Evolutionary conservation across 192 early-diverging fungal genomes (phyloP), one percentile per base, ranked within the genome.

Genomic region (Chytriomyces sp.): DNA sequence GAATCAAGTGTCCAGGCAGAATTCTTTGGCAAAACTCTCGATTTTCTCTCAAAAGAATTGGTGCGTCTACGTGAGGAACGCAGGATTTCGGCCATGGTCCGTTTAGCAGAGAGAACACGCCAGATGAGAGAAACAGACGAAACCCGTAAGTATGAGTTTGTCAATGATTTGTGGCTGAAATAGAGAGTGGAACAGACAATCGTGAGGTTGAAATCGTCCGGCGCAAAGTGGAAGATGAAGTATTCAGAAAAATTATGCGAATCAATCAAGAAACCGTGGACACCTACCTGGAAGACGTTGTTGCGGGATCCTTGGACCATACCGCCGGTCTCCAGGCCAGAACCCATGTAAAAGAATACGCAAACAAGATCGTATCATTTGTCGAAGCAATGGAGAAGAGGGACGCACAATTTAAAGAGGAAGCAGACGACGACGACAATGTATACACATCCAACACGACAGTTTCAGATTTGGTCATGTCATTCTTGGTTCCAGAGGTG

Each of bases 241-340:
- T 86, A 25, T 88, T 86, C 56, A 73, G 84, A 25, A 82, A 86
- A 59, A 71, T 88, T 39, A 85, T 88, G 76, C 59, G 69, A n/a
- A 77, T 89, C 28, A 82, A 88, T 59, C 80, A 84, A 40, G 84
- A 86, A 52, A 86, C 83, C 25, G 85, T 89, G 25, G 86, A 89
- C 52, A 81, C 77, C 33, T 88, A 75, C 49, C 64, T 89, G 60
- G 86, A 86, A 58, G 81, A 84, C 34, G 74, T 89, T 36, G 64
- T 89, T 19, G 52, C 40, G 4, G 76, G 64, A 2, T 57, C 67
- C 10, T 64, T 89, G 0, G 73, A 84, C 3, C 54, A 76, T 12
- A 72, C 77, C 5, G 74, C 82, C 0, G 70, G 76, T 22, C 28
- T 74, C 6, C 76, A 85, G 26, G 85, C 85, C 8, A 67, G 72